Conservation (phyloP, 768 basidiomycete species). For the Auricularia heimuer region DNA sequence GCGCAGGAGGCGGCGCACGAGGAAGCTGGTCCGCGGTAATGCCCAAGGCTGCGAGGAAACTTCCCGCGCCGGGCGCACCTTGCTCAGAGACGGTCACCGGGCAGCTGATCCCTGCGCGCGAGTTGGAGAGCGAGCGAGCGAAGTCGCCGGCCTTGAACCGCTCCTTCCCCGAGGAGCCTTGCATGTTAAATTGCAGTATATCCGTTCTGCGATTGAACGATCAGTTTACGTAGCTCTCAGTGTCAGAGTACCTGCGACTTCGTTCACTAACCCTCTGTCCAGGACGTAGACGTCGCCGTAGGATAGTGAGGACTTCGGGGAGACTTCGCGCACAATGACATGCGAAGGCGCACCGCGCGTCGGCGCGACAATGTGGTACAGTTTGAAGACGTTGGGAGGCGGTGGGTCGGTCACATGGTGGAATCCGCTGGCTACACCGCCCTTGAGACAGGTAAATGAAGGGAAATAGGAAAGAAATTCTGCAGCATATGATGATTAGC, state of each 20-base stretch:
- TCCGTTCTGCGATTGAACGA: not conserved
- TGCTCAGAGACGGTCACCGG: constrained; percentile 32
- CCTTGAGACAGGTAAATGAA: constrained; percentile 34
- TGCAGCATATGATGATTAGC: not conserved
- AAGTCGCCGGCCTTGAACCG: constrained; percentile 55
- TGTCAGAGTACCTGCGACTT: not conserved
- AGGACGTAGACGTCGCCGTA: constrained; percentile 49
- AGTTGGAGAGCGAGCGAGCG: constrained; percentile 37
- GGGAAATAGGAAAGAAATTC: constrained; percentile 43
- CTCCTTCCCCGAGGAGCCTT: constrained; percentile 35
- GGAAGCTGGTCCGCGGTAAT: constrained; percentile 13
- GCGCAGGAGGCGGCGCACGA: constrained; percentile 4
- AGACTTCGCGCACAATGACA: constrained; percentile 39
- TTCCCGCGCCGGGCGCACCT: constrained; percentile 34
- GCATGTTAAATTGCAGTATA: not conserved
- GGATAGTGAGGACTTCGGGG: constrained; percentile 8
- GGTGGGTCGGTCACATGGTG: constrained; percentile 40
- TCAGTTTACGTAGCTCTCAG: not conserved
- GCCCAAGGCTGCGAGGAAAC: constrained; percentile 41
- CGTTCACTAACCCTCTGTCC: constrained; percentile 34
- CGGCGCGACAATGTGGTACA: constrained; percentile 41
- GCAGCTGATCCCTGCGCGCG: constrained; percentile 30
- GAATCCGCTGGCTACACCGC: constrained; percentile 42
- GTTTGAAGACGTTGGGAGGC: constrained; percentile 33
- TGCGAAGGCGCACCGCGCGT: constrained; percentile 11